These are phyloP conservation scores for Penicillium griseofulvum DNA, from an alignment of 2,329 filamentous ascomycete species.

Conservation along the genomic window DNA sequence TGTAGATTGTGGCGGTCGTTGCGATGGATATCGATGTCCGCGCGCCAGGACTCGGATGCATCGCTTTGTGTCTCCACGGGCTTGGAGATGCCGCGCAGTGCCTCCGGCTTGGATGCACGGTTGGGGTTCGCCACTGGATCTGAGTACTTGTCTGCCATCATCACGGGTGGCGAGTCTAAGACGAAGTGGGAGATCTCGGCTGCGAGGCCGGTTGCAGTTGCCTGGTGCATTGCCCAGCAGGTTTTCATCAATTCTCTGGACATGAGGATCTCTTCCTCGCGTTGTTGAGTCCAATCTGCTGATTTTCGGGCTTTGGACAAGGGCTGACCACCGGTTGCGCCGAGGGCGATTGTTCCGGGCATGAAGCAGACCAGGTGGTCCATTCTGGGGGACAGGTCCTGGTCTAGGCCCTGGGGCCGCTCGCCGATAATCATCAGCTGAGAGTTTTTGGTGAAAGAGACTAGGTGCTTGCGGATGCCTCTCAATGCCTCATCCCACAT, in stretches of 20 bases:
- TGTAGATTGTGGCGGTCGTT: conserved; percentile 91
- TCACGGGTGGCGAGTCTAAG: conserved; percentile 64
- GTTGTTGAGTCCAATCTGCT: conserved; percentile 69
- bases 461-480: conserved; percentile 85
- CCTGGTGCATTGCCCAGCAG: conserved; percentile 97
- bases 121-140: conserved; percentile 32
- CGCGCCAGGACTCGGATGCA: conserved; percentile 57
- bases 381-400: conserved; percentile 74
- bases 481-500: conserved; percentile 87
- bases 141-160: conserved; percentile 40
- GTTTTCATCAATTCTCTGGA: conserved; percentile 91
- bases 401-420: conserved; percentile 68
- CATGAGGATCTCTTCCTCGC: conserved; percentile 83
- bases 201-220: conserved; percentile 84
- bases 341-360: conserved; percentile 91
- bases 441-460: conserved; percentile 79
- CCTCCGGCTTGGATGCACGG: conserved; percentile 32
- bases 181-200: conserved; percentile 93
- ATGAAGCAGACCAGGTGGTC: conserved; percentile 98
- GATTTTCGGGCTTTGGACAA: conserved; percentile 72
- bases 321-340: conserved; percentile 73
- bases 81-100: conserved; percentile 36
- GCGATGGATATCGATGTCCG: conserved; percentile 76
- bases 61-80: conserved; percentile 32
- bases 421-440: conserved; percentile 89